Percentiles rank a stretch among this genome's conserved stretches.
phyloP scores from a whole-genome alignment of 768 basidiomycete genomes.

The Pholiota microspora region DNA sequence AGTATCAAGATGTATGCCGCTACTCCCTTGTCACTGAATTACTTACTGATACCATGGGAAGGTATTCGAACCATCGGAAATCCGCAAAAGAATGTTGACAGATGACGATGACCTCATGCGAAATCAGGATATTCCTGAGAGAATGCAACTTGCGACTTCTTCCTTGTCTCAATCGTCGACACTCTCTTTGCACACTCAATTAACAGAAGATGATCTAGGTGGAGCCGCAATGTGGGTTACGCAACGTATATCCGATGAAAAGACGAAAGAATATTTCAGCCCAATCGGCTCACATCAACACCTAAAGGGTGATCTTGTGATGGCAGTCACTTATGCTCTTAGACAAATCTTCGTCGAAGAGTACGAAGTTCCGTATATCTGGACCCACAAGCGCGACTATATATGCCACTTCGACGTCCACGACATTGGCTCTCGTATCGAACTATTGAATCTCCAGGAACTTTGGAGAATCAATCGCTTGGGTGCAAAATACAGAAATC shows the following conservation, averaged over 20 bases:
- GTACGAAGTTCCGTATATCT: constrained; percentile 94
- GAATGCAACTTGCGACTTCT: constrained; percentile 89
- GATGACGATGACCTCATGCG: constrained; percentile 94
- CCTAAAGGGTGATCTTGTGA: constrained; percentile 66
- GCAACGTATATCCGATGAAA: constrained; percentile 66
- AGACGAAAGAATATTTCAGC: constrained; percentile 72
- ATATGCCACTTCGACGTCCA: constrained; percentile 77
- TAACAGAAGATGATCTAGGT: constrained; percentile 71
- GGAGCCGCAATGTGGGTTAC: constrained; percentile 90
- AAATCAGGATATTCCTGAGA: constrained; percentile 87
- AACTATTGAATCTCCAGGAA: constrained; percentile 76
- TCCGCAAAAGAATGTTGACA: constrained; percentile 82
- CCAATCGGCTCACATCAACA: constrained; percentile 57
- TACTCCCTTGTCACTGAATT: constrained; percentile 13
- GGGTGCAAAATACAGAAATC: constrained; percentile 86
- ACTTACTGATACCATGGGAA: constrained; percentile 28
- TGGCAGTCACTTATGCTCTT: constrained; percentile 77
- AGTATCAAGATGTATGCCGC: constrained; percentile 71
- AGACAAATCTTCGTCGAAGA: constrained; percentile 83
- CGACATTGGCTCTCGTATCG: constrained; percentile 58
- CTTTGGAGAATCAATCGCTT: constrained; percentile 91
- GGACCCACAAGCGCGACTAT: constrained; percentile 90
- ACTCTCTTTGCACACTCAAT: constrained; percentile 56
- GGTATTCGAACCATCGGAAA: constrained; percentile 99
- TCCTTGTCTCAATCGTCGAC: constrained; percentile 70